Evolutionary conservation across 2,329 filamentous ascomycete species (phyloP), one percentile per base, ranked within the genome.

Genomic region (Ciborinia camelliae): DNA sequence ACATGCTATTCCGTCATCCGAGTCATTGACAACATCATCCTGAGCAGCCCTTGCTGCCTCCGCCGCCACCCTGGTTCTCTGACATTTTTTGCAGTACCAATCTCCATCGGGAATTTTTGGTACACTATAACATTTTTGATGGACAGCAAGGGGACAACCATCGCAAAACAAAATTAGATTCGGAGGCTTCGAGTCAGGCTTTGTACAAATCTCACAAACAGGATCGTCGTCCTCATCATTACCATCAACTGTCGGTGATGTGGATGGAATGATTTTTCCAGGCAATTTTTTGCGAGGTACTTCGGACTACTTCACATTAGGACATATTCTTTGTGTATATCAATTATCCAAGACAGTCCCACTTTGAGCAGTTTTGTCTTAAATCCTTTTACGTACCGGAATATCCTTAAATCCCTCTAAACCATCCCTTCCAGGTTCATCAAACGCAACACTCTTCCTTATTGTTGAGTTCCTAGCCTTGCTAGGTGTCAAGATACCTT

Each of bases 371-470:
- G 41, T 9, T n/a, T 14, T 39, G 18, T 12, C 32, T 41, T 12
- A 7, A 30, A 26, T 23, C 15, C 23, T 18, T 53, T 28, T 26
- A 64, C 62, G 20, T 59, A 45, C 52, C 2, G 81, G 79, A 39
- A 84, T 71, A 64, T 86, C 83, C 43, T 82, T 81, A 63, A 86
- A 84, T 57, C 79, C 81, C 14, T 77, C 77, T 32, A 73, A 67
- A 12, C 6, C 51, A 23, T 45, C 59, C 26, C 68, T 68, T 20
- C 80, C 78, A 70, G 87, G 87, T 0, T 68, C 69, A 20, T 81
- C 77, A 70, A 87, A 88, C 0, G 79, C 81, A 18, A 87, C 85
- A 68, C 76, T 86, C 74, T 87, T 88, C 18, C 75, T 79, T 59
- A 76, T 15, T 32, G 62, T 59, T 20, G 68, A 71, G 78, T 75